Evolutionary conservation across 2,329 filamentous ascomycete species (phyloP).

Genomic region (Dactylellina sp.): DNA sequence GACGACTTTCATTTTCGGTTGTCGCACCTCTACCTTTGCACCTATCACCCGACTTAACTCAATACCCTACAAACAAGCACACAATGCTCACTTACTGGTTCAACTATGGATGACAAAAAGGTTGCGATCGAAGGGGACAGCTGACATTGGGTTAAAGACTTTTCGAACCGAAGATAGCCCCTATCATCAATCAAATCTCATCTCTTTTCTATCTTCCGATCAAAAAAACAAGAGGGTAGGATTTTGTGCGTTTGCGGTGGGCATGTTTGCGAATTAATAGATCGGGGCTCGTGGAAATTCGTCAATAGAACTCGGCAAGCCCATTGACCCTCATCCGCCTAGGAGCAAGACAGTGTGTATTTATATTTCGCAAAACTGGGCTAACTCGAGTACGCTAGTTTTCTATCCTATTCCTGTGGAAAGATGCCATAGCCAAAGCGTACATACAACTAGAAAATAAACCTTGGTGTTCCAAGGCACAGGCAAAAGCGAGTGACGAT

Average conservation of each 20-base stretch:
- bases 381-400: constrained; percentile 2
- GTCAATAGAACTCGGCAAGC: neutral
- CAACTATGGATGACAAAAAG: neutral
- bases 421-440: constrained; percentile 17
- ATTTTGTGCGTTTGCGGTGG: constrained; percentile 11
- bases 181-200: neutral
- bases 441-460: constrained; percentile 19
- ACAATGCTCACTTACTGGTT: neutral
- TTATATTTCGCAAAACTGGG: no score
- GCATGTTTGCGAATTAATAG: constrained; percentile 8
- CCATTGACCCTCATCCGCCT: no score
- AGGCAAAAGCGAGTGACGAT: neutral
- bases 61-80: constrained; percentile 56
- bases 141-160: neutral
- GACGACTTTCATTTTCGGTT: no score
- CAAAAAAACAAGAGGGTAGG: neutral
- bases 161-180: no score
- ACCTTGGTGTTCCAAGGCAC: constrained; percentile 6
- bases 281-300: constrained; percentile 7
- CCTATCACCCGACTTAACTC: no score
- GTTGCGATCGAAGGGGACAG: neutral
- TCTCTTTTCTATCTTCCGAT: neutral
- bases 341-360: no score
- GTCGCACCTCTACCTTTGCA: no score
- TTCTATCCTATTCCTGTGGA: constrained; percentile 20